phyloP scores from a whole-genome alignment of 2,329 filamentous ascomycete genomes.

The Claviceps sp. region DNA sequence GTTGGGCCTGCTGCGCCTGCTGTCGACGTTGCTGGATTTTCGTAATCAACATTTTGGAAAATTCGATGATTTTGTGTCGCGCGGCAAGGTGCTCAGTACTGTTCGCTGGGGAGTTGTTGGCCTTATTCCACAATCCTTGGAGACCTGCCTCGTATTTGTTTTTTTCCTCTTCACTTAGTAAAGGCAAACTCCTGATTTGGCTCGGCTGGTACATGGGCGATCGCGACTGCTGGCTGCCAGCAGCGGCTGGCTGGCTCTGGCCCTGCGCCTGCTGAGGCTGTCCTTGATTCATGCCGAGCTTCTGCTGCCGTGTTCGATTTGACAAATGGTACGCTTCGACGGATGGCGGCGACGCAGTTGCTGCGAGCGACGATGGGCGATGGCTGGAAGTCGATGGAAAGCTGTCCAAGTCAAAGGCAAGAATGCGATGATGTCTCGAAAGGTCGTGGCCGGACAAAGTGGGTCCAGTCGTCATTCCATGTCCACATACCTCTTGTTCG shows the following conservation, averaged over 20 bases:
- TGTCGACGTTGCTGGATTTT: constrained; percentile 34
- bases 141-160: constrained; percentile 45
- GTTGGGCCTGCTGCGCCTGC: constrained; percentile 16
- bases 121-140: constrained; percentile 37
- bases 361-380: not conserved
- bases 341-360: not conserved
- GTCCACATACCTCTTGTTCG: too few species aligned
- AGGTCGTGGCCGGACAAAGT: not conserved
- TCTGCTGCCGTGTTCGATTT: not conserved
- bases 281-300: constrained; percentile 13
- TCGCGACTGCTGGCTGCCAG: constrained; percentile 13
- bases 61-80: constrained; percentile 44
- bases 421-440: not conserved
- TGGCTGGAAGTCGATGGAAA: not conserved
- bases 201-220: constrained; percentile 36
- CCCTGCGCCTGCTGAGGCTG: constrained; percentile 11
- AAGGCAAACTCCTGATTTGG: constrained; percentile 35
- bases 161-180: constrained; percentile 41
- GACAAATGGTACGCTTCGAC: not conserved
- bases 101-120: constrained; percentile 32
- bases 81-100: constrained; percentile 36
- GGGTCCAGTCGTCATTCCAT: not conserved
- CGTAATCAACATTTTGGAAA: constrained; percentile 40
- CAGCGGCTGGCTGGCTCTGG: constrained; percentile 13
- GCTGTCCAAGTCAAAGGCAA: not conserved